phyloP scores from a whole-genome alignment of 2,329 filamentous ascomycete species.

The Fusarium sp. region DNA sequence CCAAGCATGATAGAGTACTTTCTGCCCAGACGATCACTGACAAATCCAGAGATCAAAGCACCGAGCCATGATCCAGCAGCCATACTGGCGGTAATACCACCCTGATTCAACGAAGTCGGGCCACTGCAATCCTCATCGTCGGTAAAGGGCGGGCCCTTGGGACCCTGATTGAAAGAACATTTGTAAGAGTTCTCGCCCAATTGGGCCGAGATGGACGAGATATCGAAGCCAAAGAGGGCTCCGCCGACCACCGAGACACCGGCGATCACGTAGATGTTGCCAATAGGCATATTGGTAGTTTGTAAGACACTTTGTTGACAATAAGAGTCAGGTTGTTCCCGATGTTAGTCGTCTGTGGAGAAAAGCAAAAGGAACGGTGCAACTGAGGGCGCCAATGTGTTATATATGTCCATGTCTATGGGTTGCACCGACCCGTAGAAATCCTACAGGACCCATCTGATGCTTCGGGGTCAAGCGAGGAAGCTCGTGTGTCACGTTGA shows the following conservation, averaged over 20 bases:
- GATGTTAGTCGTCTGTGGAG: neutral
- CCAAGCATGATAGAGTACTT: slow-evolving; percentile 68
- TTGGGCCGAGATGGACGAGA: slow-evolving; percentile 47
- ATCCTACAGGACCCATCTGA: neutral
- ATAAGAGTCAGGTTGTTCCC: neutral
- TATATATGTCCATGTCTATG: slow-evolving; percentile 24
- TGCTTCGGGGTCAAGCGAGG: slow-evolving; percentile 1
- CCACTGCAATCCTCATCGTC: slow-evolving; percentile 52
- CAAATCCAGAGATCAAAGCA: slow-evolving; percentile 62
- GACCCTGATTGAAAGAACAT: slow-evolving; percentile 59
- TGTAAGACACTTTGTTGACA: neutral
- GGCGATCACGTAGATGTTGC: slow-evolving; percentile 48
- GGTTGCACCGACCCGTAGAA: neutral
- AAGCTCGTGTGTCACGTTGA: slow-evolving; percentile 8
- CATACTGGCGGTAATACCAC: slow-evolving; percentile 67
- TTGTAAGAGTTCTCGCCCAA: slow-evolving; percentile 55
- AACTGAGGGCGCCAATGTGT: neutral
- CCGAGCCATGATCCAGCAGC: slow-evolving; percentile 68
- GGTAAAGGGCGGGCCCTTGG: slow-evolving; percentile 52
- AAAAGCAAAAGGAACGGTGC: neutral
- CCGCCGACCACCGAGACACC: slow-evolving; percentile 45
- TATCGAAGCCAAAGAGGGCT: slow-evolving; percentile 48
- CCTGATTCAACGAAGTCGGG: slow-evolving; percentile 61
- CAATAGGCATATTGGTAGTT: slow-evolving; percentile 36
- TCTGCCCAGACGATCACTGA: slow-evolving; percentile 66